Conservation (phyloP, 495 filamentous ascomycete genomes). For the Hypoxylon intermedium region DNA sequence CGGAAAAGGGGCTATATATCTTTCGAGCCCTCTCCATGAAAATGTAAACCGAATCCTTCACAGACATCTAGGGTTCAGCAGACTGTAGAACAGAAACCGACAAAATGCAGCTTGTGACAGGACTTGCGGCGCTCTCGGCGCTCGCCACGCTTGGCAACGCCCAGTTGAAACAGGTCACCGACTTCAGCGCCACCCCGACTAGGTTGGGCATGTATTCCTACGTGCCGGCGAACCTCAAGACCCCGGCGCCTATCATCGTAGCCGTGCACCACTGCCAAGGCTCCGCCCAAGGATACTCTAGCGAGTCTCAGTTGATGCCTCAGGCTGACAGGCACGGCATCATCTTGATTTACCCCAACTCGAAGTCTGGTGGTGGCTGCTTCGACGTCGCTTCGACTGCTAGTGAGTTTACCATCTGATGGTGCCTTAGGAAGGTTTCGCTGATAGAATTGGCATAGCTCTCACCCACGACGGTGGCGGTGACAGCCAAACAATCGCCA, state of each 20-base stretch:
- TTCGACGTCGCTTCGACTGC: conserved; percentile 44
- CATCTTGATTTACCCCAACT: conserved; percentile 49
- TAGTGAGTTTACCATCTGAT: conserved; percentile 14
- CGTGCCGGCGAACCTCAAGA: conserved; percentile 58
- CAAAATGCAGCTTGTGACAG: conserved; percentile 49
- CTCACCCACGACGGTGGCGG: conserved; percentile 64
- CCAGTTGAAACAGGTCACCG: conserved; percentile 47
- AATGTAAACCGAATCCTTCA: not conserved
- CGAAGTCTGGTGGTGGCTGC: conserved; percentile 42
- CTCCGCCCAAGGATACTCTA: conserved; percentile 58
- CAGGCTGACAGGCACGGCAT: conserved; percentile 36
- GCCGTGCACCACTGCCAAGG: conserved; percentile 65
- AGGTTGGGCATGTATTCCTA: conserved; percentile 62
- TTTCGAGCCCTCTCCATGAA: not conserved
- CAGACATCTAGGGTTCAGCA: not conserved
- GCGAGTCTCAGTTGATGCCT: conserved; percentile 51
- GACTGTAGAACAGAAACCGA: conserved; percentile 6
- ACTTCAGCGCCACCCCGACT: conserved; percentile 55
- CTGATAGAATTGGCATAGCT: conserved; percentile 28
- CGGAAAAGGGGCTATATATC: conserved; percentile 6
- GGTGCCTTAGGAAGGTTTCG: conserved; percentile 6
- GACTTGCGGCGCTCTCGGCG: conserved; percentile 41
- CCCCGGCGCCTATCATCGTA: conserved; percentile 61
- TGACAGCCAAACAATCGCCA: conserved; percentile 63
- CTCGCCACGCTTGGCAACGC: conserved; percentile 42